Base-by-base conservation (phyloP, 2,329 filamentous ascomycete species). In the Colletotrichum brevisporum region DNA sequence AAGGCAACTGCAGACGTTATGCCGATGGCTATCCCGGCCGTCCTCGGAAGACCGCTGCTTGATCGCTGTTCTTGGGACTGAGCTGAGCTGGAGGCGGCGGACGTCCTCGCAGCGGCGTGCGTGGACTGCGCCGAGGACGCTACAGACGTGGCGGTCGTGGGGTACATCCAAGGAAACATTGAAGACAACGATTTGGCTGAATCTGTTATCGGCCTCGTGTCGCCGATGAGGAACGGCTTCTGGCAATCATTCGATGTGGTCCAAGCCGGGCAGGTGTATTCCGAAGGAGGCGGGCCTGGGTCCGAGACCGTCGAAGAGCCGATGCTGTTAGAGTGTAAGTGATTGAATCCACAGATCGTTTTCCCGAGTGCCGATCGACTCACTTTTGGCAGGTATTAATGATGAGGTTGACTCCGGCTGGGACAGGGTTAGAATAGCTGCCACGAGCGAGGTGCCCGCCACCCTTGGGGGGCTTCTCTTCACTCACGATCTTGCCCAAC, bases 371-470 rank as follows among this genome's bases (percentile, higher is more conserved):
- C 18, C 6, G 3, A 48, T 4, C 71, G 47, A 56, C 82, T 77
- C 78, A 88, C 86, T 83, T 83, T 73, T 84, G 79, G 65, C 86
- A 89, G 63, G 78, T 76, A 72, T 83, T 85, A 76, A 88, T 86
- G 66, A 88, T 78, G 74, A 79, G 78, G 72, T 86, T 83, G 60
- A 88, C 83, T 72, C 81, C 86, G 55, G 86, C 86, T 88, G 60
- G 21, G 13, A 56, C 18, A 21, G 67, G 71, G 74, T 75, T 71
- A 73, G 71, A 71, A 69, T n/a, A n/a, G 26, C 13, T 52, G 4
- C 65, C 24, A 24, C 21, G 21, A 24, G 21, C 2, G 16, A 47
- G 4, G 16, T 4, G 16, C 16, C 57, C 31, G 15, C 16, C 36
- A 16, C 13, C 15, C 72, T 60, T 73, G 70, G 54, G 16, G 2